phyloP scores from a whole-genome alignment of 2,329 filamentous ascomycete species.

The Exophiala phaeomuriformis region DNA sequence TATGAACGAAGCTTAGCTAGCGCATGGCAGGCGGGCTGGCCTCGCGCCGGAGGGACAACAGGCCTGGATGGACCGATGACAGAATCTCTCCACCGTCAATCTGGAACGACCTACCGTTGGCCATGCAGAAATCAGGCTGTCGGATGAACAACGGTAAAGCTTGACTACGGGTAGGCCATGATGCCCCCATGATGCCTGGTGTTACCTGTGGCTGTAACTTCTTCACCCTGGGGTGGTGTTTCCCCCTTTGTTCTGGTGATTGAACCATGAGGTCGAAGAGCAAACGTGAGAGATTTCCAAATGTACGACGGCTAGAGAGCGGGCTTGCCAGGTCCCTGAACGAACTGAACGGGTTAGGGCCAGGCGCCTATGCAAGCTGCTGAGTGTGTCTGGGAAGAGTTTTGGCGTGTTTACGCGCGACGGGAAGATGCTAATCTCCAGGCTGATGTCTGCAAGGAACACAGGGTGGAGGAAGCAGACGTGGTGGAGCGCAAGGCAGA shows the following conservation, averaged over 20 bases:
- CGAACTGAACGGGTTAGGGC: too few species aligned
- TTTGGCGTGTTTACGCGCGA: neutral
- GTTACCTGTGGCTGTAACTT: neutral
- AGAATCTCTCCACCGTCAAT: conserved; percentile 5
- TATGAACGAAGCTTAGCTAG: conserved; percentile 12
- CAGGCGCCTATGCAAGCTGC: neutral
- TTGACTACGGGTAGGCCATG: neutral
- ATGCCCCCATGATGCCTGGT: neutral
- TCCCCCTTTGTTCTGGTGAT: too few species aligned
- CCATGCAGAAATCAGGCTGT: conserved; percentile 6
- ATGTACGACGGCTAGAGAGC: too few species aligned
- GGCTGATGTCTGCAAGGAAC: conserved; percentile 1
- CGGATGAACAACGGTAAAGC: neutral
- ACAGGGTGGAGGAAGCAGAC: conserved; percentile 2
- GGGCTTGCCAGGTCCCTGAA: too few species aligned
- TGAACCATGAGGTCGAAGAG: too few species aligned
- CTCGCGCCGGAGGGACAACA: neutral
- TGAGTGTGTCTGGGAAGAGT: neutral
- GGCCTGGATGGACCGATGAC: conserved; percentile 4
- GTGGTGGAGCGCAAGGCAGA: conserved; percentile 19
- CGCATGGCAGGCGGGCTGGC: neutral
- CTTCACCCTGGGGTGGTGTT: neutral
- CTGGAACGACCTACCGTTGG: conserved; percentile 14
- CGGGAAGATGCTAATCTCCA: conserved; percentile 12
- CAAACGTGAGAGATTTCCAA: too few species aligned